These are phyloP conservation scores for Erodium maritimum DNA, from an alignment of 345 rosid genomes.

Conservation along the genomic window DNA sequence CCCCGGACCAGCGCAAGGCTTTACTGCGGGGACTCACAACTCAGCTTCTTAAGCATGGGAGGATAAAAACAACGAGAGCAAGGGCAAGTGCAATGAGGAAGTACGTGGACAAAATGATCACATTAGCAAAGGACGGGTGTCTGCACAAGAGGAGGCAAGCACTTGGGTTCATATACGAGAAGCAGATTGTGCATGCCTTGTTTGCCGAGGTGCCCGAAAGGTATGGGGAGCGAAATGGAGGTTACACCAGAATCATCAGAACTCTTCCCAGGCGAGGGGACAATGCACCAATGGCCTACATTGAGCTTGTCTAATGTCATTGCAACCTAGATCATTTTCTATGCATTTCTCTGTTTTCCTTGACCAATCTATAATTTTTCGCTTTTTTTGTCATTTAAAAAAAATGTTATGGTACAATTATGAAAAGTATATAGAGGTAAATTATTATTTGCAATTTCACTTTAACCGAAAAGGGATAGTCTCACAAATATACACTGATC, in stretches of 20 bases:
- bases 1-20: conserved; percentile 82
- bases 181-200: conserved; percentile 83
- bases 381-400: no score
- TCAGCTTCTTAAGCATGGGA: conserved; percentile 78
- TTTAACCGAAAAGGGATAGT: no score
- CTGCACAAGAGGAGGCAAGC: conserved; percentile 90
- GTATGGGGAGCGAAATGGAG: conserved; percentile 86
- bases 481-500: no score
- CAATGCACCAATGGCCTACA: conserved; percentile 96
- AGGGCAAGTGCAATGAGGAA: conserved; percentile 86
- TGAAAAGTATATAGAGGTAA: no score
- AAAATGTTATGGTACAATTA: no score
- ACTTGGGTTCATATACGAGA: conserved; percentile 73
- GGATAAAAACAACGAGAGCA: conserved; percentile 84
- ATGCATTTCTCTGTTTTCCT: no score
- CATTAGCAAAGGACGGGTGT: conserved; percentile 79
- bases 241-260: conserved; percentile 84
- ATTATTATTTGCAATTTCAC: no score
- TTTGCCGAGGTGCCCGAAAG: conserved; percentile 78
- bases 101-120: conserved; percentile 83
- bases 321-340: no score
- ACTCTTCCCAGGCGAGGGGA: conserved; percentile 93
- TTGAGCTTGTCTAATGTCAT: conserved; percentile 57
- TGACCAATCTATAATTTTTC: no score
- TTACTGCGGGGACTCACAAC: conserved; percentile 84